Evolutionary conservation across 768 basidiomycete genomes (phyloP).

Genomic region (Suillus subalutaceus): DNA sequence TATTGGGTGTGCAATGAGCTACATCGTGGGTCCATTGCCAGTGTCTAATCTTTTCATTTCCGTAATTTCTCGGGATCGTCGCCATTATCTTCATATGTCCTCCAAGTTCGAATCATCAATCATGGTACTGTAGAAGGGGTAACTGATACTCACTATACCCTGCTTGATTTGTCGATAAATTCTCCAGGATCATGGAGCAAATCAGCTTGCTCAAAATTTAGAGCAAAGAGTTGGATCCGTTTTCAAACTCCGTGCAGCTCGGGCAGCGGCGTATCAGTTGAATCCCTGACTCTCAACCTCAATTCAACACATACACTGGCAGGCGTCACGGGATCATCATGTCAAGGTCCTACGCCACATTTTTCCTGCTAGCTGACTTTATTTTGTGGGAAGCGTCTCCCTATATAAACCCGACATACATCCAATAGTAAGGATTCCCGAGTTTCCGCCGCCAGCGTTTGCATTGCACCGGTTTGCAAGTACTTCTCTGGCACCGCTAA

Average conservation of each 20-base stretch:
- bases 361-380: neutral
- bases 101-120: neutral
- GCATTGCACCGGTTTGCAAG: neutral
- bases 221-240: neutral
- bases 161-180: neutral
- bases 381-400: neutral
- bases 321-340: neutral
- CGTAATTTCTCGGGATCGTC: neutral
- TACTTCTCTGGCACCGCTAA: neutral
- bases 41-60: neutral
- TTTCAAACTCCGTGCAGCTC: slow-evolving; percentile 2
- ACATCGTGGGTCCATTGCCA: neutral
- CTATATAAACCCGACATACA: neutral
- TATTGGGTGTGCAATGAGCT: neutral
- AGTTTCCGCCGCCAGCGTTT: neutral
- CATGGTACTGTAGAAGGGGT: neutral
- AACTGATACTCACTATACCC: neutral
- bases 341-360: neutral
- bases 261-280: neutral
- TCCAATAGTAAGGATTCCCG: neutral
- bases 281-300: neutral
- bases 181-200: neutral
- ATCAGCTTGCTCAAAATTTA: too few relatives aligned
- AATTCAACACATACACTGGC: neutral
- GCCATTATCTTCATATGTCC: neutral